Evolutionary conservation across 2,329 filamentous ascomycete genomes (phyloP).

Genomic region (Pyrenophora graminea): DNA sequence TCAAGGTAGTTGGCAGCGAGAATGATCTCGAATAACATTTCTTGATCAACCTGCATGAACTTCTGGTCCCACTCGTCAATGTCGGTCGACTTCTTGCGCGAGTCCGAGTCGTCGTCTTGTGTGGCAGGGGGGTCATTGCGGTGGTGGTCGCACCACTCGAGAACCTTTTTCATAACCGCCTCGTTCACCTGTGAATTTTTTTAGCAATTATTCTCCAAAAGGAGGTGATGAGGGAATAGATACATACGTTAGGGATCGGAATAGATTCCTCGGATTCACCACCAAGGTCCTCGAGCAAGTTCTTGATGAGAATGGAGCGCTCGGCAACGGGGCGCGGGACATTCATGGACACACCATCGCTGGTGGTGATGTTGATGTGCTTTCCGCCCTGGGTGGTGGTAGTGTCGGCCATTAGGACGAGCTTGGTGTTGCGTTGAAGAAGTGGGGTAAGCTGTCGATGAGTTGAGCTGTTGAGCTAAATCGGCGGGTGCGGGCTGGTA

Average conservation of each 20-base stretch:
- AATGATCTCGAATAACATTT: constrained; percentile 99
- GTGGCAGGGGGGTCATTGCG: constrained; percentile 81
- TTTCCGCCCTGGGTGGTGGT: constrained; percentile 12
- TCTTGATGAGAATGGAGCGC: constrained; percentile 94
- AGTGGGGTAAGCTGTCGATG: constrained; percentile 26
- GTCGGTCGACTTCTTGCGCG: constrained; percentile 96
- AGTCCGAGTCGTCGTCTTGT: constrained; percentile 88
- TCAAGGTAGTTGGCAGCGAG: constrained; percentile 97
- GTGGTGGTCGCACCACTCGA: constrained; percentile 98
- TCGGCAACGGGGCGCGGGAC: constrained; percentile 78
- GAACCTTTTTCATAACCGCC: constrained; percentile 89
- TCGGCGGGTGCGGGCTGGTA: background rate
- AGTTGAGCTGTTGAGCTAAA: background rate
- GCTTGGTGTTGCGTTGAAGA: constrained; percentile 10
- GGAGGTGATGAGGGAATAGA: background rate
- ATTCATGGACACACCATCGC: constrained; percentile 51
- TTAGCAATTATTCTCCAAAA: constrained; percentile 27
- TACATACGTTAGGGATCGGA: constrained; percentile 75
- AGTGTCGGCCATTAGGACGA: constrained; percentile 30
- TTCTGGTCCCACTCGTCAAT: constrained; percentile 99
- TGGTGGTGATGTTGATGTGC: constrained; percentile 51
- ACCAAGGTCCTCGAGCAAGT: constrained; percentile 94
- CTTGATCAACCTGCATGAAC: constrained; percentile 99
- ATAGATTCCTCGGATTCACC: constrained; percentile 68
- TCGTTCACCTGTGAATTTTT: constrained; percentile 70